phyloP scores from a whole-genome alignment of 805 yeast genomes.

The Ogataea haglerorum region DNA sequence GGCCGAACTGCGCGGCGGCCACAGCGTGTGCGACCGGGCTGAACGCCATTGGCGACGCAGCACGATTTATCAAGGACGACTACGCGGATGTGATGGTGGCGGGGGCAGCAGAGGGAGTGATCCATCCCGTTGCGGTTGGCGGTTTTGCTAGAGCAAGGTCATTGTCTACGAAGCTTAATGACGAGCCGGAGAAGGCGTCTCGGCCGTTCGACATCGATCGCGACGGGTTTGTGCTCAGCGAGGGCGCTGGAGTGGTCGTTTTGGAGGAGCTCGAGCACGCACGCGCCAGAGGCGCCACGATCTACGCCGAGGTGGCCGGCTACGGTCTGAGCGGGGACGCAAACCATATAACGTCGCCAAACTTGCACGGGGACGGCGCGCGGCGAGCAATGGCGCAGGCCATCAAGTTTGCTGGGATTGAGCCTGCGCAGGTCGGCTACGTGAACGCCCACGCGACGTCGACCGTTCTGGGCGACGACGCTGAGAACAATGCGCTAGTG shows the following conservation, averaged over 20 bases:
- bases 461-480: conserved; percentile 82
- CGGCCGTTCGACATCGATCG: conserved; percentile 82
- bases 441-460: conserved; percentile 98
- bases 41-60: conserved; percentile 92
- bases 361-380: conserved; percentile 81
- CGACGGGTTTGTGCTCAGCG: conserved; percentile 88
- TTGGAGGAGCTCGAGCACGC: conserved; percentile 82
- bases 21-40: conserved; percentile 98
- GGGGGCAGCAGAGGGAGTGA: conserved; percentile 88
- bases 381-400: conserved; percentile 79
- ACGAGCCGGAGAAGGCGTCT: conserved; percentile 62
- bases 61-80: conserved; percentile 70
- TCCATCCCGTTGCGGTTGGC: conserved; percentile 82
- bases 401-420: conserved; percentile 46
- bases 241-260: conserved; percentile 83
- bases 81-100: conserved; percentile 86
- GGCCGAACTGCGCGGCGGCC: conserved; percentile 83
- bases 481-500: conserved; percentile 76
- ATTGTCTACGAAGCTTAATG: conserved; percentile 60
- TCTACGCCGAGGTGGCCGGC: conserved; percentile 80
- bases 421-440: conserved; percentile 57
- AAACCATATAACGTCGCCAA: conserved; percentile 89
- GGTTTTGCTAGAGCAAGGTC: conserved; percentile 92
- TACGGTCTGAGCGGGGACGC: conserved; percentile 94
- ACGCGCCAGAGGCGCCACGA: conserved; percentile 51